Conservation (phyloP, 345 rosid species). For the Salix brachista region DNA sequence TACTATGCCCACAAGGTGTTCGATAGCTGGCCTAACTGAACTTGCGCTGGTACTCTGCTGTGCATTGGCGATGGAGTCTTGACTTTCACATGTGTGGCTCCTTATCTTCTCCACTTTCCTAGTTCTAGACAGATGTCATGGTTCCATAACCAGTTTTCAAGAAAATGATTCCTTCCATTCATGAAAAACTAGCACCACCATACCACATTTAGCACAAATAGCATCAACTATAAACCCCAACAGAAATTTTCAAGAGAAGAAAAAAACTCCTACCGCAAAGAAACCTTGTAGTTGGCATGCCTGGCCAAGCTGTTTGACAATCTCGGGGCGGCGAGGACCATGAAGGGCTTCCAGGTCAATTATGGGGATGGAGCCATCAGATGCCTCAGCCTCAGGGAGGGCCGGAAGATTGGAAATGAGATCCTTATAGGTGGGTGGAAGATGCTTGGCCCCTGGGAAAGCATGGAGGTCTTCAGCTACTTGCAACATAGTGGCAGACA, state of each 20-base stretch:
- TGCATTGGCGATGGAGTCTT: no score
- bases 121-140: background rate
- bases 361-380: background rate
- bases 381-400: background rate
- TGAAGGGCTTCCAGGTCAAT: background rate
- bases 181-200: no score
- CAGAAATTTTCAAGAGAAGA: background rate
- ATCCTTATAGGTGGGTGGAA: background rate
- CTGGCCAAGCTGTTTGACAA: background rate
- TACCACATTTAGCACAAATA: no score
- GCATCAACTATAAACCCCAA: no score
- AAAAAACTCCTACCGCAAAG: background rate
- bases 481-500: background rate
- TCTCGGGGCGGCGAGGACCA: background rate
- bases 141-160: background rate
- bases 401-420: background rate
- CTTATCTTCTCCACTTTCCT: background rate
- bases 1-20: no score
- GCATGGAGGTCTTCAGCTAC: background rate
- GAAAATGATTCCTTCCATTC: background rate
- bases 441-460: background rate
- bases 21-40: no score
- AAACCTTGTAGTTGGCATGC: background rate
- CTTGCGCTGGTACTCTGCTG: no score
- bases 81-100: background rate